phyloP scores from a whole-genome alignment of 257 asterid genomes.

The Solanum corneliomulleri region DNA sequence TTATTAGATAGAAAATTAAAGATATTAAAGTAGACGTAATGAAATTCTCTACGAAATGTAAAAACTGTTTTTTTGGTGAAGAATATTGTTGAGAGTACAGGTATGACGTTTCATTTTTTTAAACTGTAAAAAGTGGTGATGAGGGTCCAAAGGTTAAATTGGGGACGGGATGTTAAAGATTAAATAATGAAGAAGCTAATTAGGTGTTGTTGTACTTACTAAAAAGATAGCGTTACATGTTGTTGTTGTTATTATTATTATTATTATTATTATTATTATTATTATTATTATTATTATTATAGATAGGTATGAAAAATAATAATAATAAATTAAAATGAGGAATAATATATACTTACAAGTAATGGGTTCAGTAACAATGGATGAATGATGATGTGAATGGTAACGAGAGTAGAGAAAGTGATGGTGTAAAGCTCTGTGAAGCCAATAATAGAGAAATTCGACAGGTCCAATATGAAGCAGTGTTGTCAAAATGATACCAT shows the following conservation, averaged over 20 bases:
- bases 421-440: not conserved
- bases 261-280: too few relatives aligned
- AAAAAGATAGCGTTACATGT: not conserved
- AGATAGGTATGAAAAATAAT: too few relatives aligned
- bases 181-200: not conserved
- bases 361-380: slow-evolving; percentile 13
- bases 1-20: not conserved
- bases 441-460: not conserved
- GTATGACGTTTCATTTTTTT: not conserved
- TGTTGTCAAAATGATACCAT: slow-evolving; percentile 40
- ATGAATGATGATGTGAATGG: slow-evolving; percentile 1
- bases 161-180: not conserved
- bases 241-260: fast-evolving
- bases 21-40: not conserved
- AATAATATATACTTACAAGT: slow-evolving; percentile 39
- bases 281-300: too few relatives aligned
- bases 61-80: not conserved
- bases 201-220: not conserved
- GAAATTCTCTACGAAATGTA: not conserved
- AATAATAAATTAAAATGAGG: not conserved
- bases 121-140: not conserved
- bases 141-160: not conserved
- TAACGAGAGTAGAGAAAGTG: not conserved
- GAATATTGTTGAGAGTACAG: not conserved
- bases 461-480: slow-evolving; percentile 67